Conservation (phyloP, 441 rosid species). For the Geranium incanum region DNA sequence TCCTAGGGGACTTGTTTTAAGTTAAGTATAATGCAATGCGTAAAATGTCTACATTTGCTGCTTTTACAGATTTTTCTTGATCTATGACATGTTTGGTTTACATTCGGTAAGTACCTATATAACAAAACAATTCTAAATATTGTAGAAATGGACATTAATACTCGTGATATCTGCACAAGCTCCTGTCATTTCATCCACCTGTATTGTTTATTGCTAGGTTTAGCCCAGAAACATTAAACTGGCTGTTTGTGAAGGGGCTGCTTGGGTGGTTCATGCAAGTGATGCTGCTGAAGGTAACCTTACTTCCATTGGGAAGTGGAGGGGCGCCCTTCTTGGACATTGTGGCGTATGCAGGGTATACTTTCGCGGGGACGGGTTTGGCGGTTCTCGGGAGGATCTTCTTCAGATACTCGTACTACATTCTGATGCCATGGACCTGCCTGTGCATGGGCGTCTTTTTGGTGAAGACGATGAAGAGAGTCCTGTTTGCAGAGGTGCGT, state of each 20-base stretch:
- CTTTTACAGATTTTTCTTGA: too few relatives aligned
- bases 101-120: too few relatives aligned
- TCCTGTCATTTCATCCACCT: neutral
- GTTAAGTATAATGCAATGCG: neutral
- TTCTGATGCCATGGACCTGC: conserved; percentile 9
- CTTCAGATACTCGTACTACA: neutral
- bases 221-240: conserved; percentile 27
- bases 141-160: neutral
- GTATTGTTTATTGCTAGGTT: conserved; percentile 18
- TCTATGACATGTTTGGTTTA: too few relatives aligned
- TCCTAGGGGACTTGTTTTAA: too few relatives aligned
- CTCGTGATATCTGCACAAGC: neutral
- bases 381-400: neutral
- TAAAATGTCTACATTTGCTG: too few relatives aligned
- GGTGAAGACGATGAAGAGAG: conserved; percentile 20
- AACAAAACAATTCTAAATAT: neutral
- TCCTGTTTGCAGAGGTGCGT: conserved; percentile 16
- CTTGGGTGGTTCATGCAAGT: conserved; percentile 33
- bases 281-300: conserved; percentile 22
- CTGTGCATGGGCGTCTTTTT: conserved; percentile 17
- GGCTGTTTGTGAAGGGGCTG: conserved; percentile 22
- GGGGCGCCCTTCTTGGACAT: conserved; percentile 25
- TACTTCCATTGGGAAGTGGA: conserved; percentile 23
- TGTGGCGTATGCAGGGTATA: conserved; percentile 25
- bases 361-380: conserved; percentile 8